phyloP scores from a whole-genome alignment of 2,329 filamentous ascomycete species.

The Sclerotinia nivalis region DNA sequence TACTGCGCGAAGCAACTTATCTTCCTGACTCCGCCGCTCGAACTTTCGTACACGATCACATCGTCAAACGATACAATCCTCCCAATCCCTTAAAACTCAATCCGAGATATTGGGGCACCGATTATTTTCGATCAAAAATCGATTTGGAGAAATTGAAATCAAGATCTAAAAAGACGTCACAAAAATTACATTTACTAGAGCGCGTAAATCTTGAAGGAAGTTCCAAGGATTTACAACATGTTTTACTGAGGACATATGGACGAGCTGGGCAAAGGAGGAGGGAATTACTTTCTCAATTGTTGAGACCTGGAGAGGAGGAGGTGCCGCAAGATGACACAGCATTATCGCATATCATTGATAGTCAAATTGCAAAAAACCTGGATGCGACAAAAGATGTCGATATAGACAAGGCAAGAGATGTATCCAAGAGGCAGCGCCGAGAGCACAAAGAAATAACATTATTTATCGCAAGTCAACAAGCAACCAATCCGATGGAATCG shows the following conservation, averaged over 20 bases:
- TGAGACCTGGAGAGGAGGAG: constrained; percentile 35
- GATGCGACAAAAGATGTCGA: constrained; percentile 3
- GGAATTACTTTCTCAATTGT: constrained; percentile 48
- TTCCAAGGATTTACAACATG: constrained; percentile 47
- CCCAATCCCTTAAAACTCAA: constrained; percentile 9
- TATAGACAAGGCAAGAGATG: background rate
- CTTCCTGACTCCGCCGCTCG: constrained; percentile 54
- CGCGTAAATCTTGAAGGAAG: constrained; percentile 56
- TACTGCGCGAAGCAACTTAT: constrained; percentile 62
- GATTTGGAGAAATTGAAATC: constrained; percentile 3
- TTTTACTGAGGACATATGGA: constrained; percentile 55
- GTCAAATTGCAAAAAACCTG: background rate
- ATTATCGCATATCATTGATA: constrained; percentile 42
- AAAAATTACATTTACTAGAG: constrained; percentile 43
- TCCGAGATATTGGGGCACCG: constrained; percentile 11
- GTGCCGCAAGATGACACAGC: constrained; percentile 46
- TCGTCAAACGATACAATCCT: constrained; percentile 50
- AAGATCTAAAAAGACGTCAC: constrained; percentile 44
- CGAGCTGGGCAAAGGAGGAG: constrained; percentile 54
- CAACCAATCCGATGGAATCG: constrained; percentile 25
- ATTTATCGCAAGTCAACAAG: constrained; percentile 30
- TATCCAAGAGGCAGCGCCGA: background rate
- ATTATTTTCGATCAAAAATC: constrained; percentile 10
- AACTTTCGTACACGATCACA: constrained; percentile 46
- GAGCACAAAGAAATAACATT: background rate